Conservation (phyloP, 2,329 filamentous ascomycete species). For the Curvularia hawaiiensis region DNA sequence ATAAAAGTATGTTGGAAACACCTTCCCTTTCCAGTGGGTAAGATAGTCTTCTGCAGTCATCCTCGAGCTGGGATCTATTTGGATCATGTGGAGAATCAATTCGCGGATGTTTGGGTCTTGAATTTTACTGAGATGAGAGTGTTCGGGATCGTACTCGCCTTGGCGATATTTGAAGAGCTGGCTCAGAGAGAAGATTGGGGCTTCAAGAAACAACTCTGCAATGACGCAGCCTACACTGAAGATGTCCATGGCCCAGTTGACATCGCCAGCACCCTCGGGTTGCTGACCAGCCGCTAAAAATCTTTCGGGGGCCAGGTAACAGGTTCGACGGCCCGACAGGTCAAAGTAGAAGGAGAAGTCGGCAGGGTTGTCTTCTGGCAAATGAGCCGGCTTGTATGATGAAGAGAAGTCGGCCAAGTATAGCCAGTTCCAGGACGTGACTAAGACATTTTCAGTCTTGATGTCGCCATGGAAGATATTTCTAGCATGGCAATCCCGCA, state of each 20-base stretch:
- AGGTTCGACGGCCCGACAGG: constrained; percentile 86
- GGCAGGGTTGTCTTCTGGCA: constrained; percentile 95
- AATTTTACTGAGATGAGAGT: constrained; percentile 81
- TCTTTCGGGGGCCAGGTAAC: constrained; percentile 92
- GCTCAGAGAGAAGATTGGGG: constrained; percentile 95
- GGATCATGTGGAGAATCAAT: constrained; percentile 94
- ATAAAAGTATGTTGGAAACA: constrained; percentile 97
- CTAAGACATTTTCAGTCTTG: constrained; percentile 95
- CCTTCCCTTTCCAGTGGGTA: constrained; percentile 87
- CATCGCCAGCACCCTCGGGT: constrained; percentile 64
- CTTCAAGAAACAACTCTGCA: constrained; percentile 92
- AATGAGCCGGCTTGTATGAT: constrained; percentile 88
- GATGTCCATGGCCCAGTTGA: constrained; percentile 96
- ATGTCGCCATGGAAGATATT: constrained; percentile 97
- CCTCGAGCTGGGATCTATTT: constrained; percentile 86
- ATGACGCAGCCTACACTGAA: constrained; percentile 98
- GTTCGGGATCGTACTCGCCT: constrained; percentile 87
- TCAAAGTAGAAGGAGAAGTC: constrained; percentile 99
- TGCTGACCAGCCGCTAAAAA: constrained; percentile 76
- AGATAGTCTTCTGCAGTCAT: constrained; percentile 95
- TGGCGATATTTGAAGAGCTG: constrained; percentile 94
- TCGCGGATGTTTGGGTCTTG: constrained; percentile 85
- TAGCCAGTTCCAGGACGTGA: constrained; percentile 99
- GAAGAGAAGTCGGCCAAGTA: constrained; percentile 98
- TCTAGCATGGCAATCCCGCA: constrained; percentile 87